Base-by-base conservation (phyloP, 352 stramenopile species). In the Hyaloperonospora arabidopsidis region DNA sequence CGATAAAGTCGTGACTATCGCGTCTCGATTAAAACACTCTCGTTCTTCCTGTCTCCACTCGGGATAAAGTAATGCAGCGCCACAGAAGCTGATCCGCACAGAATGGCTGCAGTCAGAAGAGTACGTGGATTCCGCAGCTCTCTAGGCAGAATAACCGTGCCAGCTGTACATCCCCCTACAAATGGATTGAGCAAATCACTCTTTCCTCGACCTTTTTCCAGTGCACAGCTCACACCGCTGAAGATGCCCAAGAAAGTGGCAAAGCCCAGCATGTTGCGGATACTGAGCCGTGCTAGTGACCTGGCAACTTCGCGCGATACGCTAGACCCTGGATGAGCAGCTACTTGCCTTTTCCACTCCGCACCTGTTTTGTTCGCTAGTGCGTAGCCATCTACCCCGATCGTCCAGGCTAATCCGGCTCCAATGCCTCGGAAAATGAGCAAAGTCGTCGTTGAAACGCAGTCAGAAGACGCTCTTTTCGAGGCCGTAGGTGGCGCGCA, bases 241-340 rank as follows among this genome's bases (percentile, higher is more conserved):
- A 87, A 93, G 36, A 89, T 74, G 19, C 76, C 77, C 46, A 93
- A 60, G 47, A 93, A 93, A 32, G 62, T 62, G 10, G 76, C 77
- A 54, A 93, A 93, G 21, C 73, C 63, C 43, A 85, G 38, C 65
- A 86, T 71, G 52, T 89, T 89, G 63, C 70, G 73, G 8, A 47
- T 63, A 47, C 72, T 70, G 2, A 72, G 57, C 7, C 47, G 56
- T 18, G 38, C 34, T 22, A 87, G 59, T 32, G 61, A 54, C 22
- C 46, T 58, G 17, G 59, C 43, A 8, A 70, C 64, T 57, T 87
- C 75, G 7, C 57, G 56, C 19, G 39, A 25, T 32, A 68, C 58
- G 12, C 60, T 74, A 12, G 61, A 68, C 12, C 34, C 54, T 10
- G 44, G 48, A 15, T 55, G 58, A 12, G 45, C 52, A 8, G 59